Evolutionary conservation across 495 filamentous ascomycete genomes (phyloP), one percentile per base, ranked within the genome.

Genomic region (Lasiosphaeria miniovina): DNA sequence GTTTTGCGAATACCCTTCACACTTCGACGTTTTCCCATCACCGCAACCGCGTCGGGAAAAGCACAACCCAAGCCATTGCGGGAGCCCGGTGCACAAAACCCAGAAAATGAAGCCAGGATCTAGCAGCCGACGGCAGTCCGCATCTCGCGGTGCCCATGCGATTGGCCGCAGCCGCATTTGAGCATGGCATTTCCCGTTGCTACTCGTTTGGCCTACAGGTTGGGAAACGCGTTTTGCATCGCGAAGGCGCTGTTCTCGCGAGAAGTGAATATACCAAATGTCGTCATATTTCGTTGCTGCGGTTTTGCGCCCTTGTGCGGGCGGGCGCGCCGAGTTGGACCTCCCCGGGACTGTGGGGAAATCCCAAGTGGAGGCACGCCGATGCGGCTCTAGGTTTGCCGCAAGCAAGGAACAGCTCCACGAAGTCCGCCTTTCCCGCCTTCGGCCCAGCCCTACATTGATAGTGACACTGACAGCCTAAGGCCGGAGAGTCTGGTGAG

Each of bases 311-410:
- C 52, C 55, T 46, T 1, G 7, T 3, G 38, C 24, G 24, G 24
- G 24, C 24, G 24, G 24, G 24, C 24, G 24, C 24, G 24, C 24
- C 24, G 24, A 24, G 24, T 24, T 24, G 24, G 24, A 24, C 24
- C 38, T 3, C 3, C 43, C 12, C 11, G 12, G 43, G 43, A 54
- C 33, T 67, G 67, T 65, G 69, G 62, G 58, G 67, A 65, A 59
- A 9, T 60, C 48, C 49, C 65, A 67, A 64, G 61, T 66, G 66
- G 62, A 46, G 60, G n/a, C 6, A 36, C 32, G 36, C 10, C 4
- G 61, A 64, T 70, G 67, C 67, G 67, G 69, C 66, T 69, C 68
- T 62, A 67, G 45, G 56, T 11, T 24, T 46, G 43, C 43, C 8
- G 43, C 24, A 24, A 24, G 24, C 24, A 24, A 24, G 24, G 24